Conservation (phyloP, 257 asterid genomes). For the Fraxinus americana region DNA sequence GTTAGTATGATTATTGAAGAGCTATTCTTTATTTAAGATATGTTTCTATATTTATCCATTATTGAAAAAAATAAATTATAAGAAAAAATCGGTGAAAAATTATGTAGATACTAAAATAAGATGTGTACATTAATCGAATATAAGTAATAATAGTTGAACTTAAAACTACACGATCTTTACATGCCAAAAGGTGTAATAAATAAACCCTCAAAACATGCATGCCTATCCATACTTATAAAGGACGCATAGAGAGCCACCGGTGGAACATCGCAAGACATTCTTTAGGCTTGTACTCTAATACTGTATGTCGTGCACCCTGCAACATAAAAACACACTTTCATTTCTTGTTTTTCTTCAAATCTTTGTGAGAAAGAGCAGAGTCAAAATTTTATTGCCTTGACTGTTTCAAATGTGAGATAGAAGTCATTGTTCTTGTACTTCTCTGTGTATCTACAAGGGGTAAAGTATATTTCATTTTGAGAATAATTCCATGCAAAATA, state of each 20-base stretch:
- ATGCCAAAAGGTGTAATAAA: too few species aligned
- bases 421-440: conserved; percentile 18
- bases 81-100: too few species aligned
- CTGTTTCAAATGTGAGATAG: conserved; percentile 29
- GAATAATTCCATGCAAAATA: neutral
- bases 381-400: conserved; percentile 22
- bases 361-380: neutral
- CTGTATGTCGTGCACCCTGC: conserved; percentile 33
- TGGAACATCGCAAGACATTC: conserved; percentile 19
- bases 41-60: too few species aligned
- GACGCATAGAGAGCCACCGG: conserved; percentile 10
- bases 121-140: too few species aligned
- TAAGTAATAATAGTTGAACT: too few species aligned
- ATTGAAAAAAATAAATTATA: too few species aligned
- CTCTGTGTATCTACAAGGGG: conserved; percentile 27
- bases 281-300: conserved; percentile 24
- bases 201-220: too few species aligned
- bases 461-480: neutral
- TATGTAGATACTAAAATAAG: too few species aligned
- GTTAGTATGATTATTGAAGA: too few species aligned
- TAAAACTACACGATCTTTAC: too few species aligned
- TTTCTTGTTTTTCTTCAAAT: too few species aligned
- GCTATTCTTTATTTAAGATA: too few species aligned
- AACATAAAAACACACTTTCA: neutral
- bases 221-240: neutral